Conservation (phyloP, 139 green algal species). For the Chlamydomonas incerta region DNA sequence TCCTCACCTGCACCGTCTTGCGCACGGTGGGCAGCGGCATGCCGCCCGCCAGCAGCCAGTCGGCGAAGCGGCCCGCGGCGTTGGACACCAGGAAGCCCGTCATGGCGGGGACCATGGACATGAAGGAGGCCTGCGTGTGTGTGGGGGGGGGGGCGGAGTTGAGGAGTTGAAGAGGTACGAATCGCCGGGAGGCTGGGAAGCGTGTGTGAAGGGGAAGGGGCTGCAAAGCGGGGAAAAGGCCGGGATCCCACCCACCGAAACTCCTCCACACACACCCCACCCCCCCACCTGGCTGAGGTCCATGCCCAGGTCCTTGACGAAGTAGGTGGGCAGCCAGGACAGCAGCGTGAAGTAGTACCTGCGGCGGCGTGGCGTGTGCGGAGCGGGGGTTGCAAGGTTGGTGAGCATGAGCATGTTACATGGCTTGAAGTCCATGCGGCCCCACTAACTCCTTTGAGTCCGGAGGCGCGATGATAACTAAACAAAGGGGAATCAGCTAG, state of each 20-base stretch:
- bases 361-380: not conserved
- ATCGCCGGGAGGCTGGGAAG: too few species aligned
- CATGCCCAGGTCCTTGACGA: constrained; percentile 73
- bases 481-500: too few species aligned
- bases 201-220: too few species aligned
- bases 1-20: constrained; percentile 74
- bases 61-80: constrained; percentile 67
- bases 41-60: constrained; percentile 72
- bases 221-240: too few species aligned
- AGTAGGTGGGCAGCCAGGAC: constrained; percentile 94
- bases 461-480: too few species aligned
- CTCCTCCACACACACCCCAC: not conserved
- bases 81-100: constrained; percentile 62
- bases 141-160: not conserved
- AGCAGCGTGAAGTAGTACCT: constrained; percentile 86
- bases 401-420: not conserved
- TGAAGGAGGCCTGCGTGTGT: constrained; percentile 44
- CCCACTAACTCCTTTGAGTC: too few species aligned
- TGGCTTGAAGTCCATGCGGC: too few species aligned
- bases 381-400: not conserved
- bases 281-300: constrained; percentile 49
- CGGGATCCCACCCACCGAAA: too few species aligned
- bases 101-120: constrained; percentile 78
- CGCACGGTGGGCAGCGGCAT: constrained; percentile 70
- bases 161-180: too few species aligned